Percentiles rank a stretch among this genome's conserved stretches.
phyloP scores from a whole-genome alignment of 2,329 filamentous ascomycete species.

The Aspergillus viridinutans region DNA sequence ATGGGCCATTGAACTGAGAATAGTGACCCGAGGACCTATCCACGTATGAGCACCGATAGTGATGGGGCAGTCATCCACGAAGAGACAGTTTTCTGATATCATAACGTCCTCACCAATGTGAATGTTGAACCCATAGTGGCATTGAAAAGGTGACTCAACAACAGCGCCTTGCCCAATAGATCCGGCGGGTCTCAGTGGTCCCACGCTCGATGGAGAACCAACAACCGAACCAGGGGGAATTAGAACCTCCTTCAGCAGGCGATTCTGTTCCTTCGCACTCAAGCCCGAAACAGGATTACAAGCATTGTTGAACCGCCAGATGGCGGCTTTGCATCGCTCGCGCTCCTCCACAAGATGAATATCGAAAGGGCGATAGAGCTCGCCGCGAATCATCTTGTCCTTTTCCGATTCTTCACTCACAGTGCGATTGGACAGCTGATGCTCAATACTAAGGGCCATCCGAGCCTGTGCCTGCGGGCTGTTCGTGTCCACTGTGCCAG shows the following conservation, averaged over 20 bases:
- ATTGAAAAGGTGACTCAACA: conserved; percentile 84
- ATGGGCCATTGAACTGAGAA: conserved; percentile 70
- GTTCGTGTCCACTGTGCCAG: conserved; percentile 32
- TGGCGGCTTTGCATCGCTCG: conserved; percentile 74
- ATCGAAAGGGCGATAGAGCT: conserved; percentile 75
- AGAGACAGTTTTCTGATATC: conserved; percentile 76
- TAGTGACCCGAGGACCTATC: conserved; percentile 80
- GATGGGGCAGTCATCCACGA: conserved; percentile 82
- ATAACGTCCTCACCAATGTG: conserved; percentile 78
- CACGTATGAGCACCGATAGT: conserved; percentile 66
- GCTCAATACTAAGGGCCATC: conserved; percentile 41
- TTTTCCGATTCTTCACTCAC: conserved; percentile 63
- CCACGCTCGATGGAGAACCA: conserved; percentile 52
- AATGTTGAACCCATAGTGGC: conserved; percentile 96
- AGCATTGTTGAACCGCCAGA: conserved; percentile 83
- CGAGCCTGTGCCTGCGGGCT: conserved; percentile 42
- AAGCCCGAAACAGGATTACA: conserved; percentile 70
- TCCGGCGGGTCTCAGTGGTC: conserved; percentile 52
- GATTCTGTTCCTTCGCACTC: conserved; percentile 47
- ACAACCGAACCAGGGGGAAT: conserved; percentile 27
- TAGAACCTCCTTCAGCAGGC: conserved; percentile 36
- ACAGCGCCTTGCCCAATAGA: conserved; percentile 68
- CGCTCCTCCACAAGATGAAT: conserved; percentile 75
- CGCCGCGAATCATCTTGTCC: conserved; percentile 80
- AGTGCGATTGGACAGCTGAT: conserved; percentile 35